phyloP scores from a whole-genome alignment of 805 yeast genomes.

The Hanseniaspora guilliermondii region DNA sequence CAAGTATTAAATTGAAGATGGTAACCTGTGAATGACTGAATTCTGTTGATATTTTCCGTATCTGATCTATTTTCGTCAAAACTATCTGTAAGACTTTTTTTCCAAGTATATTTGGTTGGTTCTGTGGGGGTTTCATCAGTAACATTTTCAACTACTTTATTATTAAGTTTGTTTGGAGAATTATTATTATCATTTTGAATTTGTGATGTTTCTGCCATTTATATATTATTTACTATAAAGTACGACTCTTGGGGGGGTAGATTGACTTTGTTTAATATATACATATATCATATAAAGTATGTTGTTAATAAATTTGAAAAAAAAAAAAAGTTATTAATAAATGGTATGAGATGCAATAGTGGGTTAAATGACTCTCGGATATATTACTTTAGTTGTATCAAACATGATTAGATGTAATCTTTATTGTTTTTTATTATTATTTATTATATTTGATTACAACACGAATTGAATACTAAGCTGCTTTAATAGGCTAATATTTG shows the following conservation, averaged over 20 bases:
- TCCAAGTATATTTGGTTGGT: background rate
- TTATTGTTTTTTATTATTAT: too few relatives aligned
- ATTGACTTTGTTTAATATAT: too few relatives aligned
- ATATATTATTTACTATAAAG: background rate
- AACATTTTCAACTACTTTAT: background rate
- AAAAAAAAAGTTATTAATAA: background rate
- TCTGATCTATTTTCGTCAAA: background rate
- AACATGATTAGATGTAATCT: too few relatives aligned
- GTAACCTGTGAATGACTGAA: conserved; percentile 8
- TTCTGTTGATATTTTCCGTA: background rate
- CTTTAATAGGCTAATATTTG: too few relatives aligned
- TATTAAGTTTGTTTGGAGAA: background rate
- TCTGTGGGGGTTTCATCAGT: background rate
- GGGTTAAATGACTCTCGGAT: too few relatives aligned
- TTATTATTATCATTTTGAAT: background rate
- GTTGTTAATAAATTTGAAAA: too few relatives aligned
- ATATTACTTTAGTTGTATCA: too few relatives aligned
- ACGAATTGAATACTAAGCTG: too few relatives aligned
- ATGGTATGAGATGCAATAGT: too few relatives aligned
- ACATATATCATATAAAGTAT: too few relatives aligned
- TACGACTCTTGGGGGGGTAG: background rate
- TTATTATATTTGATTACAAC: too few relatives aligned
- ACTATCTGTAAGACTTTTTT: background rate
- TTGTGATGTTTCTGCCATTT: background rate
- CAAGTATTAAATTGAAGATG: conserved; percentile 6